Evolutionary conservation across 495 filamentous ascomycete genomes (phyloP), one percentile per base, ranked within the genome.

Genomic region (Clohesyomyces aquaticus): DNA sequence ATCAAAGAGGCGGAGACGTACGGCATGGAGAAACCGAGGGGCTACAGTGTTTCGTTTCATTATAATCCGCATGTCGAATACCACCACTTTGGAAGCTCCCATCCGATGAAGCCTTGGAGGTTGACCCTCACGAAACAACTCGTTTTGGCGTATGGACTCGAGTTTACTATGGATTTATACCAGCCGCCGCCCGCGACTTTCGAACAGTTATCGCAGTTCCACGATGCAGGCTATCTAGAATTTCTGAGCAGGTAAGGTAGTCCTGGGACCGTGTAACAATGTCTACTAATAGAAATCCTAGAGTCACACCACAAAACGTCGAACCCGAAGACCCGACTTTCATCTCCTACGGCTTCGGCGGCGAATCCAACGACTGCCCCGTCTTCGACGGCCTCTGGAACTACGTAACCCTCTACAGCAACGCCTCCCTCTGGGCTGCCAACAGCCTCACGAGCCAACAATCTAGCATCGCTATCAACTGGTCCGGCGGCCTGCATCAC

Each of bases 21-120:
- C 80, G 85, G 84, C 72, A 90, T 96, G 67, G 79, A 82, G 41
- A 83, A 85, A 6, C 92, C 92, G 0, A 82, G 88, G 70, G 92
- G 91, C 14, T 72, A 73, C 69, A 79, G 78, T 23, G 93, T 98
- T n/a, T 98, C 94, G 42, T 98, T 90, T 81, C 94, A 98, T 75
- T 90, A 91, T 72, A 96, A 96, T 73, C 87, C 91, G n/a, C 85
- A 89, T 52, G 94, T 97, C 74, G 94, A 98, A 77, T 86, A 87
- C 72, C 92, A 96, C 74, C 94, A 98, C 74, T 98, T 98, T 71
- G 94, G 94, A 61, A 87, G 87, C 72, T 88, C 88, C 18, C 94
- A 98, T 77, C 94, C 94, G 16, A 98, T 98, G 94, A 98, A 98
- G 71, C 94, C 94, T 60, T 98, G 93, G 93, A 89, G 94, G 16